Evolutionary conservation across 176 grass and related monocot genomes (phyloP), one percentile per base, ranked within the genome.

Genomic region (Echinochloa phyllopogon): DNA sequence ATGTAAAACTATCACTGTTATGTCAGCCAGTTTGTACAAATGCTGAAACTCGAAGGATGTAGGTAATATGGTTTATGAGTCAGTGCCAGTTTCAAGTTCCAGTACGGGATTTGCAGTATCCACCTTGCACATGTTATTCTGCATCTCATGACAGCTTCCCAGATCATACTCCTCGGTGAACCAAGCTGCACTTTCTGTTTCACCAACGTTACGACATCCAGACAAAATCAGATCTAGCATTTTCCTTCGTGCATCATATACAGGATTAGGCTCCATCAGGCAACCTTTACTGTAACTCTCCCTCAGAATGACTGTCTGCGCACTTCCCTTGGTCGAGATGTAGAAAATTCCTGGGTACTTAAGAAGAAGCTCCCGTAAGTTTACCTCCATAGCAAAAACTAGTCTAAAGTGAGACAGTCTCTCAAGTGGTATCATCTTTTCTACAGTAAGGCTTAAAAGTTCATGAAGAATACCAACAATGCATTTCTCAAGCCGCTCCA

Each of bases 281-380:
- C 52, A 87, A 65, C 87, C 84, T 91, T 91, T 94, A 64, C 25
- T 60, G 78, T 89, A 91, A 42, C 84, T 83, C 71, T 94, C 89
- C 38, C 84, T 87, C 53, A 91, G 89, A 81, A 94, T 69, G 29
- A 91, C 72, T 16, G 67, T 91, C 59, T 87, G 89, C 12, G 76
- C 57, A 39, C 78, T 71, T 84, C 92, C 89, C 79, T 94, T 94
- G 6, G 87, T 94, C 6, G 87, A 91, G 62, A 94, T 89, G 73
- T 94, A 94, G 79, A 94, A 94, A 74, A 94, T 87, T 23, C 92
- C 89, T 36, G 87, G 86, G 44, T 94, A 74, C 73, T 91, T 94
- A 55, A 94, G 89, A 82, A 94, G 65, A 82, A 91, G 77, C 59
- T 91, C 89, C 42, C 77, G 75, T 50, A 94, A 42, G 65, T 89